Evolutionary conservation across 2,329 filamentous ascomycete species (phyloP), one percentile per base, ranked within the genome.

Genomic region (Aspergillus uvarum): DNA sequence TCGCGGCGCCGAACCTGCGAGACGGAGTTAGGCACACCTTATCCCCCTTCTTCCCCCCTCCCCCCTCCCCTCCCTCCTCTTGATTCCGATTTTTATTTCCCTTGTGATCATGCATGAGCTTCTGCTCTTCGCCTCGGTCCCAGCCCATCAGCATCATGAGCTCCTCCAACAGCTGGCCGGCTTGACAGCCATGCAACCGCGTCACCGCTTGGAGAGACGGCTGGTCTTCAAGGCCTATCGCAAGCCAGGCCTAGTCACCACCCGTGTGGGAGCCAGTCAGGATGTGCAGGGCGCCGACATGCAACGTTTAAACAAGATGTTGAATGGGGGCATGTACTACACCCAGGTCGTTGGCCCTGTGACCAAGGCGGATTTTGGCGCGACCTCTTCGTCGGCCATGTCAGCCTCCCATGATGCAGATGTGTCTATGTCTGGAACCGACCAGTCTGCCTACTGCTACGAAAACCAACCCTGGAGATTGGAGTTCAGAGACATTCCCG

Each of bases 141-240:
- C 85, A 10, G 72, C 75, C 35, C 74, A 80, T 44, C 83, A 85
- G 68, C 84, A 87, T 77, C 77, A 83, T 69, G 85, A 85, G 72
- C 79, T 87, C 19, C 76, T 87, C 56, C 83, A 85, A 68, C 84
- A 88, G 67, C 78, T 89, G 51, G 82, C 85, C 44, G 86, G 86
- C 55, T 74, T 87, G 58, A 82, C 85, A 53, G 84, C 82, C 66
- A 85, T 85, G 80, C 85, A 87, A 69, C 86, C 86, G 44, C 78
- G 79, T 66, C 76, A 78, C 59, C 72, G 81, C 54, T 70, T 82
- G 53, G 82, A 87, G 71, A 81, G 85, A 59, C 81, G 82, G 70
- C 74, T 87, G 65, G 72, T 88, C 67, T 88, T 85, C 79, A 83
- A 82, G 65, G 83, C 85, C 59, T 75, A 76, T 66, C 77, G 80